Evolutionary conservation across 2,329 filamentous ascomycete genomes (phyloP).

Genomic region (Fusarium mangiferae): DNA sequence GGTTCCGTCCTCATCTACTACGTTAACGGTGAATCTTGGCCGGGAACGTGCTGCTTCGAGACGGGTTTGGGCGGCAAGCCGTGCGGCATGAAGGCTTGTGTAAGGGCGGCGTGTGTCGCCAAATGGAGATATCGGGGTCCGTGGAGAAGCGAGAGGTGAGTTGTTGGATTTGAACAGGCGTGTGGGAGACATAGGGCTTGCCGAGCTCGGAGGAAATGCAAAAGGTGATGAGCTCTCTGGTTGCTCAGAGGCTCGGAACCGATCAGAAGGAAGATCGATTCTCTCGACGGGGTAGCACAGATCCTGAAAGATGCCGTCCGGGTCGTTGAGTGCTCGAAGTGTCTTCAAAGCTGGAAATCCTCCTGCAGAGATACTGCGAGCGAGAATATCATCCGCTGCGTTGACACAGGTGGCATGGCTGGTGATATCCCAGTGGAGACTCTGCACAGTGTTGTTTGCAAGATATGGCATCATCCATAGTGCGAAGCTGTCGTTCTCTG

Average conservation of each 20-base stretch:
- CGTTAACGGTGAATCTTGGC: constrained; percentile 68
- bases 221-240: constrained; percentile 29
- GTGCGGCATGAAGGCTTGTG: constrained; percentile 62
- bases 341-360: constrained; percentile 71
- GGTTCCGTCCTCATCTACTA: constrained; percentile 63
- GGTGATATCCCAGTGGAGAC: constrained; percentile 74
- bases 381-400: constrained; percentile 70
- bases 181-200: constrained; percentile 40
- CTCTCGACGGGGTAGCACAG: constrained; percentile 72
- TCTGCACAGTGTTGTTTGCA: constrained; percentile 62
- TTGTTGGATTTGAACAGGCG: constrained; percentile 51
- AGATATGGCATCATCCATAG: constrained; percentile 74
- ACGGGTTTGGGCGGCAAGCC: constrained; percentile 72
- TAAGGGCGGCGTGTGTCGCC: constrained; percentile 43
- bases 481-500: constrained; percentile 61
- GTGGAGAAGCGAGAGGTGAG: constrained; percentile 44
- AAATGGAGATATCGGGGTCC: constrained; percentile 17
- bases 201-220: constrained; percentile 31
- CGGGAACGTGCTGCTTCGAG: constrained; percentile 66
- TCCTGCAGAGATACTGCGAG: constrained; percentile 67
- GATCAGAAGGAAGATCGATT: constrained; percentile 62
- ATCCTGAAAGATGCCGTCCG: constrained; percentile 74
- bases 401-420: constrained; percentile 56
- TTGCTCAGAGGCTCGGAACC: constrained; percentile 49
- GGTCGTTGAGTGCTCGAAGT: constrained; percentile 74